phyloP scores from a whole-genome alignment of 345 rosid genomes.

The Bruguiera parviflora region DNA sequence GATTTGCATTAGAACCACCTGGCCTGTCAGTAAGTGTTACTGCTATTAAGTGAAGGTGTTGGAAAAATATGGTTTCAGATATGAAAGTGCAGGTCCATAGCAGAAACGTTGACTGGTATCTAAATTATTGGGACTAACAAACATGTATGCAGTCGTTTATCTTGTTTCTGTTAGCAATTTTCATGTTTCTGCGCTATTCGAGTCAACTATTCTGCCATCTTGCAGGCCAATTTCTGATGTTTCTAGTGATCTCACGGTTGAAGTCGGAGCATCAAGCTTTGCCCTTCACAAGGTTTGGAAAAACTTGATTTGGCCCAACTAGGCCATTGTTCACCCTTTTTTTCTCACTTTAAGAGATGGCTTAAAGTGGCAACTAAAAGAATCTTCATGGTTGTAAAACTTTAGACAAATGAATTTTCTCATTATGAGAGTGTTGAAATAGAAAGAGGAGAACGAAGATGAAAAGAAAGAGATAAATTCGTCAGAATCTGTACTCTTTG shows the following conservation, averaged over 20 bases:
- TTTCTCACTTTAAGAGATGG: too few species aligned
- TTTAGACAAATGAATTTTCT: too few species aligned
- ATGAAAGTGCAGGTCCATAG: constrained; percentile 30
- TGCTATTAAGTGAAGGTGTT: not conserved
- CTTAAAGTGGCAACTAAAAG: too few species aligned
- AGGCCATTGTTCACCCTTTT: too few species aligned
- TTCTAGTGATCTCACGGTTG: constrained; percentile 83
- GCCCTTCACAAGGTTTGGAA: constrained; percentile 80
- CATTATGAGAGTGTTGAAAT: not conserved
- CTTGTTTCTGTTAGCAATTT: constrained; percentile 14
- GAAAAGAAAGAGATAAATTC: not conserved
- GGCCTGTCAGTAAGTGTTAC: not conserved
- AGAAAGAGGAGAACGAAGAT: not conserved
- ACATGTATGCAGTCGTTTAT: constrained; percentile 34
- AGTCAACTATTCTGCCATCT: constrained; percentile 21
- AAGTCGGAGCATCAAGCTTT: constrained; percentile 81
- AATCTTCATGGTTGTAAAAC: too few species aligned
- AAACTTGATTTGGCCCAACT: too few species aligned
- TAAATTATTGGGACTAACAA: constrained; percentile 36
- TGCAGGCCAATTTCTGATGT: constrained; percentile 97
- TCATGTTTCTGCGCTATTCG: constrained; percentile 9
- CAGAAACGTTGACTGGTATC: constrained; percentile 39
- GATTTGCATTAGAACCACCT: not conserved
- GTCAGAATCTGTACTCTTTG: too few species aligned
- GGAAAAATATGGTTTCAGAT: constrained; percentile 22